A percentile compares a stretch with the other conserved stretches of the same genome.
Conservation (phyloP, 1,284 basidiomycete genomes). For the Leccinum brunneo-olivaceum region DNA sequence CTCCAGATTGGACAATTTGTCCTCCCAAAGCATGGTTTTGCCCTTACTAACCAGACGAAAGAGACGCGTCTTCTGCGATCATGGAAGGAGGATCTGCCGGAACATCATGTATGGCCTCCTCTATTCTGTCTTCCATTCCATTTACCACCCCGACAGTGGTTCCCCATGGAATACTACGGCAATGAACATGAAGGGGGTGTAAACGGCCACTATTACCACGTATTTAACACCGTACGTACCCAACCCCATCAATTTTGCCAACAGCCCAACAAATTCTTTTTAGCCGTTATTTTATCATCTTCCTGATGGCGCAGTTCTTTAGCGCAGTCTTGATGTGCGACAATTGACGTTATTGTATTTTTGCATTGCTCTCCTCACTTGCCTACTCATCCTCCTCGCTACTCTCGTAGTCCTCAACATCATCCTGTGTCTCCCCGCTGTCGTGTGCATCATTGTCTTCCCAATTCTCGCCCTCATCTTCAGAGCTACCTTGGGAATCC, state of each 20-base stretch:
- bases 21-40: constrained; percentile 52
- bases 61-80: constrained; percentile 62
- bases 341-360: constrained; percentile 7
- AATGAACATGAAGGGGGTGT: constrained; percentile 47
- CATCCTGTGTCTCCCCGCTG: constrained; percentile 29
- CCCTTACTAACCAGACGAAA: constrained; percentile 52
- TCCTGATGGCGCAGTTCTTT: constrained; percentile 47
- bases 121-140: not conserved
- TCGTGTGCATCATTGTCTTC: constrained; percentile 32
- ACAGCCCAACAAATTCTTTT: constrained; percentile 2
- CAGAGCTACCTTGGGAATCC: constrained; percentile 17
- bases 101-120: constrained; percentile 46
- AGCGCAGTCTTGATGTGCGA: constrained; percentile 8
- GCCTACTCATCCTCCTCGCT: constrained; percentile 17
- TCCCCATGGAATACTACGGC: constrained; percentile 66
- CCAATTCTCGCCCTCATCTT: constrained; percentile 26
- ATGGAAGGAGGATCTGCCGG: constrained; percentile 59
- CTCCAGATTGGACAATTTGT: constrained; percentile 79
- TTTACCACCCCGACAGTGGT: constrained; percentile 48
- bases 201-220: constrained; percentile 70
- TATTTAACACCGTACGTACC: constrained; percentile 57
- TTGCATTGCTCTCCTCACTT: constrained; percentile 4
- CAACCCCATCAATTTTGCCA: not conserved
- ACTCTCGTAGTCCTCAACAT: constrained; percentile 22
- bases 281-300: constrained; percentile 66